Evolutionary conservation across 306 rosid genomes (phyloP).

Genomic region (Alnus rubra): DNA sequence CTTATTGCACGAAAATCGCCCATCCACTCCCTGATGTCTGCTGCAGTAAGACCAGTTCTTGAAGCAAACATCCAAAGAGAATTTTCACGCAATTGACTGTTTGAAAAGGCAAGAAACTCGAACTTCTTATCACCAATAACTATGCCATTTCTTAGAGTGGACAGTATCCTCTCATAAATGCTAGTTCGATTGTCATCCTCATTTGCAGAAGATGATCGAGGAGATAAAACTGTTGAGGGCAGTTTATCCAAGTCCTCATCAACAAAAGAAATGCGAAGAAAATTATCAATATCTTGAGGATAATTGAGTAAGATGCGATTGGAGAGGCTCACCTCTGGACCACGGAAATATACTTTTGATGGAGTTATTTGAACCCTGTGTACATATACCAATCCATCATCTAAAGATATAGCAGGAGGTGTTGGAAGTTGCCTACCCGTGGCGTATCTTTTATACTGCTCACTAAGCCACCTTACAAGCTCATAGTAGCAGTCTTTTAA

Average conservation of each 20-base stretch:
- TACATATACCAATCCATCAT: slow-evolving; percentile 40
- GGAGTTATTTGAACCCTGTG: slow-evolving; percentile 43
- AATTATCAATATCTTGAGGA: slow-evolving; percentile 36
- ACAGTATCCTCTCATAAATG: slow-evolving; percentile 33
- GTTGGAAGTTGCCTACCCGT: not conserved
- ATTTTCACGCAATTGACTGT: slow-evolving; percentile 37
- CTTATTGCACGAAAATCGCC: slow-evolving; percentile 38
- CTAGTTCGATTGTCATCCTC: slow-evolving; percentile 22
- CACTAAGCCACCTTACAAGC: slow-evolving; percentile 33
- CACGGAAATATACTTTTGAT: slow-evolving; percentile 39
- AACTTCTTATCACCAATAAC: slow-evolving; percentile 44
- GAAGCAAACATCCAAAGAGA: slow-evolving; percentile 58
- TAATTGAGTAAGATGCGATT: slow-evolving; percentile 42
- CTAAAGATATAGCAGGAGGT: slow-evolving; percentile 36
- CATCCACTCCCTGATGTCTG: slow-evolving; percentile 42
- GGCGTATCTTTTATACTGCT: slow-evolving; percentile 20
- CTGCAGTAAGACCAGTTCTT: slow-evolving; percentile 35
- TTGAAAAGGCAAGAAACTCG: slow-evolving; percentile 46
- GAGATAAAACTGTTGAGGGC: slow-evolving; percentile 26
- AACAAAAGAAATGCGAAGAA: slow-evolving; percentile 46
- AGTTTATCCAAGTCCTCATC: slow-evolving; percentile 47
- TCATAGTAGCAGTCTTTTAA: slow-evolving; percentile 42
- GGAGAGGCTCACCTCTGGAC: slow-evolving; percentile 50
- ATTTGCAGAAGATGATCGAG: not conserved
- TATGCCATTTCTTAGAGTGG: slow-evolving; percentile 34